Evolutionary conservation across 2,329 filamentous ascomycete species (phyloP).

Genomic region (Neopestalotiopsis clavispora): DNA sequence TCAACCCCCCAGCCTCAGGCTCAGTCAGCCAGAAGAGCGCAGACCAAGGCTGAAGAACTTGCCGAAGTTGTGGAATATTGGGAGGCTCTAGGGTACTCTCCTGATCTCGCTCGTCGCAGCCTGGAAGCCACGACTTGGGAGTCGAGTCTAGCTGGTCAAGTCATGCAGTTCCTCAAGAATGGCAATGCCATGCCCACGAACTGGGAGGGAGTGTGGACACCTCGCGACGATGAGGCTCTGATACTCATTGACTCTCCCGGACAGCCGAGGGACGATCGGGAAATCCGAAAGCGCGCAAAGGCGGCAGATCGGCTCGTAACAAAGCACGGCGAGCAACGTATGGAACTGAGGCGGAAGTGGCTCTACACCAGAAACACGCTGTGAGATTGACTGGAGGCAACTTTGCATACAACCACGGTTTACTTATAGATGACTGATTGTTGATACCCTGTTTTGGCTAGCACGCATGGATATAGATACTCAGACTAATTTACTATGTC

Average conservation of each 20-base stretch:
- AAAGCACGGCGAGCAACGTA: conserved; percentile 15
- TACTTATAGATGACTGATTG: not conserved
- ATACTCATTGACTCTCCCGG: conserved; percentile 13
- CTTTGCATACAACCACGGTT: not conserved
- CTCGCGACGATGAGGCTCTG: conserved; percentile 14
- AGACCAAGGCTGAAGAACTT: conserved; percentile 10
- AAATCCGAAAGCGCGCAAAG: conserved; percentile 9
- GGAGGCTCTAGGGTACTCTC: conserved; percentile 13
- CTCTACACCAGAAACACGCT: conserved; percentile 2
- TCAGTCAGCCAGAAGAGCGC: not conserved
- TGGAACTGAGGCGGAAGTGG: conserved; percentile 17
- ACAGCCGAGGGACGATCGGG: conserved; percentile 8
- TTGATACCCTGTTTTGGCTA: not conserved
- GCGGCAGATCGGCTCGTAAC: not conserved
- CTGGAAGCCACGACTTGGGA: conserved; percentile 17
- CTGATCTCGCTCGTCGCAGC: conserved; percentile 12
- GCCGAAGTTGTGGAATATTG: conserved; percentile 15
- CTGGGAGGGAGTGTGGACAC: conserved; percentile 17
- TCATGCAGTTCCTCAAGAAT: conserved; percentile 15
- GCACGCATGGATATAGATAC: not conserved
- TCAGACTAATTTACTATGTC: not conserved
- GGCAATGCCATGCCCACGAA: conserved; percentile 15
- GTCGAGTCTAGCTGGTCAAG: conserved; percentile 6
- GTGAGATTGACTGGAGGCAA: not conserved
- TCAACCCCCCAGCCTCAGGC: not conserved